phyloP scores from a whole-genome alignment of 2,329 filamentous ascomycete species.

The Amauroascus verrucosus region DNA sequence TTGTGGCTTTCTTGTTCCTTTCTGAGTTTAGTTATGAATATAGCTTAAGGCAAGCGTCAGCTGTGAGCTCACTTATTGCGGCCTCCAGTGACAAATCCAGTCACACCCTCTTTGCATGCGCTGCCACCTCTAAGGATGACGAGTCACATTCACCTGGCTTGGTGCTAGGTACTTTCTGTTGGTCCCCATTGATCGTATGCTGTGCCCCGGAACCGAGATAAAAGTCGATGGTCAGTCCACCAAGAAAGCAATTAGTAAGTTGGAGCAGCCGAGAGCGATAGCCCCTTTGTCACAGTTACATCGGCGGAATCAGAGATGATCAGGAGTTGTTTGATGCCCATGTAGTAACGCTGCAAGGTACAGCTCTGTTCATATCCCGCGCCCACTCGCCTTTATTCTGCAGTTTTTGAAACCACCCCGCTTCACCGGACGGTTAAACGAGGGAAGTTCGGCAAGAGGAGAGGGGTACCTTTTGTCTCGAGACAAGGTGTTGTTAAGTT shows the following conservation, averaged over 20 bases:
- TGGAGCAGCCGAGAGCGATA: background rate
- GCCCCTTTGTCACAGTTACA: background rate
- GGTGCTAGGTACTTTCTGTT: too few species aligned
- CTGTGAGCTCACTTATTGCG: too few species aligned
- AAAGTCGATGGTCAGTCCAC: background rate
- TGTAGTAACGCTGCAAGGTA: background rate
- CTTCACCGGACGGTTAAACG: constrained; percentile 1
- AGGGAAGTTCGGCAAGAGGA: background rate
- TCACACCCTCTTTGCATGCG: too few species aligned
- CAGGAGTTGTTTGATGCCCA: background rate
- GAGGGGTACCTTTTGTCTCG: background rate
- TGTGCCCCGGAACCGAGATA: too few species aligned
- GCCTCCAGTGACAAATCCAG: too few species aligned
- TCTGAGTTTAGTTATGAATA: too few species aligned
- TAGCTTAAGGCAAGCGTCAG: too few species aligned
- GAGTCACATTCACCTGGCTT: too few species aligned
- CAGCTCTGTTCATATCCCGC: background rate
- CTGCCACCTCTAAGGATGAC: too few species aligned
- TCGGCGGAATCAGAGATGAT: background rate
- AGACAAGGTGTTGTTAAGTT: background rate
- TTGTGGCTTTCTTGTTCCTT: too few species aligned
- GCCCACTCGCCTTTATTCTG: background rate
- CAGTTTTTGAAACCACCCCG: background rate
- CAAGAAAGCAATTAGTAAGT: background rate
- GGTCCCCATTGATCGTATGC: too few species aligned